Conservation (phyloP, 2,329 filamentous ascomycete species). For the Botryotinia globosa region DNA sequence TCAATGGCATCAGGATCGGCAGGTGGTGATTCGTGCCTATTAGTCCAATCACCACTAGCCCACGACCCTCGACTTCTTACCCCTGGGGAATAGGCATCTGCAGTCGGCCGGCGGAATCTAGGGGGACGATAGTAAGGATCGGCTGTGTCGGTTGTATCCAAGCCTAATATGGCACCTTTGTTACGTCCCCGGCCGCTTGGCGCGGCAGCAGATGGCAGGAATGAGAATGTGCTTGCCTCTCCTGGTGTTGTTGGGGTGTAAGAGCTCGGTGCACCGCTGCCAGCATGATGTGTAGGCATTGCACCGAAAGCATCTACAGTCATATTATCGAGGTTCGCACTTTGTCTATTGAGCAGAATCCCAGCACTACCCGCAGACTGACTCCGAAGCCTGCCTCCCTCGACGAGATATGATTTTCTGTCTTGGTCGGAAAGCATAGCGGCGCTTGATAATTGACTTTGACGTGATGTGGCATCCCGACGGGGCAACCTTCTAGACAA, state of each 20-base stretch:
- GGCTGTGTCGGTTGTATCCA: slow-evolving; percentile 51
- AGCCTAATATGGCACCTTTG: slow-evolving; percentile 44
- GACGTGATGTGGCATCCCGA: slow-evolving; percentile 62
- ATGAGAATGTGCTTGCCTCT: slow-evolving; percentile 70
- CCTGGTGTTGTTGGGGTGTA: slow-evolving; percentile 72
- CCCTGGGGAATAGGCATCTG: slow-evolving; percentile 46
- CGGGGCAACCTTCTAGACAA: slow-evolving; percentile 70
- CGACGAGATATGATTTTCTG: slow-evolving; percentile 57
- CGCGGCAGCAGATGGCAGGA: slow-evolving; percentile 51
- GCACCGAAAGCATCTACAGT: slow-evolving; percentile 45
- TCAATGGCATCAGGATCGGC: slow-evolving; percentile 43
- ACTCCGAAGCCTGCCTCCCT: slow-evolving; percentile 55
- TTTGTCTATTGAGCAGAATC: slow-evolving; percentile 55
- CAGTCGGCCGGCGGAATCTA: slow-evolving; percentile 63
- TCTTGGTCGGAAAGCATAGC: slow-evolving; percentile 74
- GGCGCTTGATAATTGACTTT: slow-evolving; percentile 78
- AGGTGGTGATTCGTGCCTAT: slow-evolving; percentile 36
- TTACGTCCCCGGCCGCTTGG: slow-evolving; percentile 30
- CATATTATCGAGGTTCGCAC: slow-evolving; percentile 53
- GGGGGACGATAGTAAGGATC: slow-evolving; percentile 91
- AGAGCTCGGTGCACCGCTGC: slow-evolving; percentile 57
- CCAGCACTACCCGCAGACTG: slow-evolving; percentile 61
- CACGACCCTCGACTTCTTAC: slow-evolving; percentile 45
- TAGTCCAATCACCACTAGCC: slow-evolving; percentile 47
- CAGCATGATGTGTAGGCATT: slow-evolving; percentile 38